phyloP scores from a whole-genome alignment of 257 asterid genomes.

The Nicotiana benthamiana region DNA sequence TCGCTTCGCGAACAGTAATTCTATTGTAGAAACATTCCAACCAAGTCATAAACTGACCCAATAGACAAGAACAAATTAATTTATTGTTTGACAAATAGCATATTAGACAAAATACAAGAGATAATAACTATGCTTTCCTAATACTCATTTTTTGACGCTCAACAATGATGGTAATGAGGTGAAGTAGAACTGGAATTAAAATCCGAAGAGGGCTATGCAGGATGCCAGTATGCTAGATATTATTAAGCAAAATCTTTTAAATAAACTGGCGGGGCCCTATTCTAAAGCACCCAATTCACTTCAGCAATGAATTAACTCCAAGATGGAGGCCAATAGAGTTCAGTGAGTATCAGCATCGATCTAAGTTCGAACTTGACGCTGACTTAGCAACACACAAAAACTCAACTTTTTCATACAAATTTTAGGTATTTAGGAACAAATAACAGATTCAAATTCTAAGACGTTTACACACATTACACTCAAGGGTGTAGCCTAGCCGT shows the following conservation, averaged over 20 bases:
- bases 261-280: background rate
- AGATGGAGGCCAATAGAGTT: background rate
- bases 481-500: too few relatives aligned
- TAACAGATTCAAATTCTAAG: background rate
- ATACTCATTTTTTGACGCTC: background rate
- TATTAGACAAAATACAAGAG: constrained; percentile 7
- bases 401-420: background rate
- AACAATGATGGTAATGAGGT: background rate
- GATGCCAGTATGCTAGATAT: background rate
- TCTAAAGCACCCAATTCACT: background rate
- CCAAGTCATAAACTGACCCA: constrained; percentile 68
- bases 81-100: constrained; percentile 17
- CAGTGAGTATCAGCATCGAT: background rate
- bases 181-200: background rate
- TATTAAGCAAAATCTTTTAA: background rate
- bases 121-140: background rate
- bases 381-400: background rate
- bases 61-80: constrained; percentile 25
- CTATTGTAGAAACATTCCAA: constrained; percentile 62
- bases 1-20: constrained; percentile 55
- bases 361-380: background rate
- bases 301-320: background rate
- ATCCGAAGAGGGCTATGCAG: background rate
- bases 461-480: background rate
- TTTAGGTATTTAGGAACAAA: background rate